Evolutionary conservation across 163 green algal species (phyloP).

Genomic region (Chloromonas sp.): DNA sequence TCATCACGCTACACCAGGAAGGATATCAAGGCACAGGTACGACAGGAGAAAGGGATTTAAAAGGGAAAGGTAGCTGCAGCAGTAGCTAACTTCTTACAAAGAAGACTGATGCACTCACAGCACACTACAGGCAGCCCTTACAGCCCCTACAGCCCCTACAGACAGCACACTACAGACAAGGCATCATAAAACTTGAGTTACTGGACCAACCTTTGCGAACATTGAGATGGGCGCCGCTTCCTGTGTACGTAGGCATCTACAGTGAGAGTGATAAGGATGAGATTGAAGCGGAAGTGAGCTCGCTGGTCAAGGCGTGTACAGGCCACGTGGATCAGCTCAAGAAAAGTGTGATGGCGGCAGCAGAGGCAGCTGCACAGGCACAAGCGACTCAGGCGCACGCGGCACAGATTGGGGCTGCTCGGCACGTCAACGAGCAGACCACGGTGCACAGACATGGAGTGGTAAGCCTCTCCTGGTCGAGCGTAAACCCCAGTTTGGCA

Average conservation of each 20-base stretch:
- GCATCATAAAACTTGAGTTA: background rate
- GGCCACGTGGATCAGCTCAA: constrained; percentile 24
- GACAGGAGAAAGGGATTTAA: too few species aligned
- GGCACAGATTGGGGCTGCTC: background rate
- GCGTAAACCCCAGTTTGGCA: too few species aligned
- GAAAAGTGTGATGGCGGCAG: constrained; percentile 24
- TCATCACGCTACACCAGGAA: background rate
- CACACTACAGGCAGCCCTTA: background rate
- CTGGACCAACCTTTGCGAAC: background rate
- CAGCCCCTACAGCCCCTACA: too few species aligned
- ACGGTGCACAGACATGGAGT: constrained; percentile 58
- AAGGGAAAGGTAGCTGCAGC: too few species aligned
- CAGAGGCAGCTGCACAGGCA: constrained; percentile 11
- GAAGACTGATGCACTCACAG: background rate
- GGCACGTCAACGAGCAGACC: constrained; percentile 26
- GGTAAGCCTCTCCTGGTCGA: constrained; percentile 17
- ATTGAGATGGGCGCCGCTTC: background rate
- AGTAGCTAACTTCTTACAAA: too few species aligned
- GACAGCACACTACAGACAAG: background rate
- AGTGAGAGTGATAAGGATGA: constrained; percentile 14
- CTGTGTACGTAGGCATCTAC: background rate
- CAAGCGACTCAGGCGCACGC: background rate
- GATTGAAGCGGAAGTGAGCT: constrained; percentile 7
- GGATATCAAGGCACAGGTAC: background rate
- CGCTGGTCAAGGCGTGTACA: constrained; percentile 14